Evolutionary conservation across 2,329 filamentous ascomycete species (phyloP), one percentile per base, ranked within the genome.

Genomic region (Trichoderma semiorbis): DNA sequence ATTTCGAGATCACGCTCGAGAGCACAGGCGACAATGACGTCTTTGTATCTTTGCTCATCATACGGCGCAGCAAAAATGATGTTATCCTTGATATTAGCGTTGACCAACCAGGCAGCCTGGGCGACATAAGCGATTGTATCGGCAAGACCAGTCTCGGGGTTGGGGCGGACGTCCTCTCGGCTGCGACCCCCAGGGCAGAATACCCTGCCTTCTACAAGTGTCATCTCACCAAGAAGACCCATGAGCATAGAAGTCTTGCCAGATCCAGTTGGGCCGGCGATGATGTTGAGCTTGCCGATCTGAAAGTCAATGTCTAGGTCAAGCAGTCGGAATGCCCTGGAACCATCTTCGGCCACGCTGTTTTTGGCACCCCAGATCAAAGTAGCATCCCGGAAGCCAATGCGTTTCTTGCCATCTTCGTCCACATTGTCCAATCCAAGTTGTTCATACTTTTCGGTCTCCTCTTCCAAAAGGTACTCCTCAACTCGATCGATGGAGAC

Each of bases 201-300:
- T 7, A 98, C 92, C 11, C 87, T 88, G 70, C 96, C 96, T 71
- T 91, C 87, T 28, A 97, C 82, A 65, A 95, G 83, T 0, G 93
- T 96, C 96, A 99, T 99, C 83, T 99, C 96, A 73, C 96, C 96
- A 2, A 99, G 88, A 30, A 99, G 85, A 32, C 95, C 96, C 95
- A 99, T 97, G 24, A 99, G 86, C 78, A 99, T 85, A 0, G 95
- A 98, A 0, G 95, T 97, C 85, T 99, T 99, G 75, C 96, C 96
- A 67, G 93, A 96, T 16, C 96, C 96, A 3, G 96, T 99, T 2
- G 95, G 92, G 1, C 96, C 96, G 50, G 94, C 93, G 77, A 99
- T 92, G 64, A 99, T 91, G 78, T 98, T 99, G 73, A 99, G 88
- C 77, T 94, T 90, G 72, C 94, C 94, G 71, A 97, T 88, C 71